phyloP scores from a whole-genome alignment of 106 monocot species.

The Dactylorhiza incarnata region DNA sequence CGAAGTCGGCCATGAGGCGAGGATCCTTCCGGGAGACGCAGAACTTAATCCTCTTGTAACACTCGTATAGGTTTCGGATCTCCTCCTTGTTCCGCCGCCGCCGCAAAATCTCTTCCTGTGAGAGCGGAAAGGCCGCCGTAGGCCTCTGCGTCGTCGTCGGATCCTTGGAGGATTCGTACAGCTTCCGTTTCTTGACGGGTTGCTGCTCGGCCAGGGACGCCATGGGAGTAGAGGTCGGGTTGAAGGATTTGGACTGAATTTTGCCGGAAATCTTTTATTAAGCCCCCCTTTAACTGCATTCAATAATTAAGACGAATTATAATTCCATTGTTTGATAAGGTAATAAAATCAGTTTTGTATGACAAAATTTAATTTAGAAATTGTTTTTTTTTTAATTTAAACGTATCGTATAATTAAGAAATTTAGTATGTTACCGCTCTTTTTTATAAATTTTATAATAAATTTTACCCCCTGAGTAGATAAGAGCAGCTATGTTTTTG shows the following conservation, averaged over 20 bases:
- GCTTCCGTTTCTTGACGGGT: conserved; percentile 76
- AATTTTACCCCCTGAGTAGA: too few species aligned
- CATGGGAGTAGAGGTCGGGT: neutral
- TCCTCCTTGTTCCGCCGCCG: conserved; percentile 71
- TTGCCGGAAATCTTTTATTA: too few species aligned
- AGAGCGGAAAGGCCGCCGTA: conserved; percentile 12
- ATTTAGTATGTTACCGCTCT: too few species aligned
- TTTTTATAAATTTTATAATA: too few species aligned
- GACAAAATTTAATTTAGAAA: neutral
- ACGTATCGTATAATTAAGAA: too few species aligned
- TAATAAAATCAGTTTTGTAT: neutral
- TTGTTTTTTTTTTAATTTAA: too few species aligned
- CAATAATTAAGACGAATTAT: too few species aligned
- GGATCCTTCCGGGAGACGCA: conserved; percentile 62
- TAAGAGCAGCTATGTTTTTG: too few species aligned
- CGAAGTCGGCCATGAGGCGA: conserved; percentile 71
- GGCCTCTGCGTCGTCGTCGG: neutral
- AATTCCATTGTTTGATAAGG: neutral
- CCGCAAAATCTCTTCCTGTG: conserved; percentile 57
- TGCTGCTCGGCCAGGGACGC: conserved; percentile 42
- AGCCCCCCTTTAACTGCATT: too few species aligned
- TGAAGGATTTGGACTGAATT: too few species aligned
- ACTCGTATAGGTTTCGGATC: conserved; percentile 63
- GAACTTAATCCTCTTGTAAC: conserved; percentile 65
- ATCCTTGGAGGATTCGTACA: conserved; percentile 25